Base-by-base conservation (phyloP, 768 basidiomycete genomes). In the Rubroboletus satanas region DNA sequence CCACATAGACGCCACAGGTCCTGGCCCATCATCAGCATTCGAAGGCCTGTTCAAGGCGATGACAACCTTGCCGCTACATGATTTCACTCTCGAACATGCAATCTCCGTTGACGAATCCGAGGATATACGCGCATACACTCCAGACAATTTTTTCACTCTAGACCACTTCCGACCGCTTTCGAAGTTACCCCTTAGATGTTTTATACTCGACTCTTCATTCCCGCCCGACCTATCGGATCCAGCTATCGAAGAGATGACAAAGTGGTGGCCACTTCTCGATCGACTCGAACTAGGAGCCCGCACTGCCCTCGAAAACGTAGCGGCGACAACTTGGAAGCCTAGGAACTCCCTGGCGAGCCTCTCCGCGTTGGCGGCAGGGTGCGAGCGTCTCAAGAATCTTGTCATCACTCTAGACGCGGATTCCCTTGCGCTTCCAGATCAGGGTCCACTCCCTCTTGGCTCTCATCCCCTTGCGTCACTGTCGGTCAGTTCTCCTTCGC, bases 231-330 rank as follows among this genome's bases (percentile, higher is more conserved):
- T 80, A 18, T 66, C 58, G 23, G 78, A 81, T 58, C 10, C 58
- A 31, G 75, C 74, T 36, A 56, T 80, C 21, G 71, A 67, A 36
- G 66, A 69, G 47, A 60, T 82, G 38, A 56, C 71, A 17, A 64
- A 56, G 7, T 79, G 75, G 73, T 80, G 80, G 80, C 80, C 79
- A 15, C 54, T 62, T 38, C 70, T 82, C 7, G 62, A 70, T 9
- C 67, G 71, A 44, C 73, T 82, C 32, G 74, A 80, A 52, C 53
- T 82, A 11, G 77, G 77, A 1, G 60, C 64, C 2, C 49, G 60
- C 5, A 62, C 62, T 23, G 68, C 65, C 5, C 60, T 64, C 12
- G 66, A 72, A 46, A 66, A 67, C 11, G 41, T 17, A 7, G 59
- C 54, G 45, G 59, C 54, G 45, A 36, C 42, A 17, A 49, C 28